These are phyloP conservation scores for Scorias spongiosa DNA, from an alignment of 2,329 filamentous ascomycete species.

Conservation along the genomic window DNA sequence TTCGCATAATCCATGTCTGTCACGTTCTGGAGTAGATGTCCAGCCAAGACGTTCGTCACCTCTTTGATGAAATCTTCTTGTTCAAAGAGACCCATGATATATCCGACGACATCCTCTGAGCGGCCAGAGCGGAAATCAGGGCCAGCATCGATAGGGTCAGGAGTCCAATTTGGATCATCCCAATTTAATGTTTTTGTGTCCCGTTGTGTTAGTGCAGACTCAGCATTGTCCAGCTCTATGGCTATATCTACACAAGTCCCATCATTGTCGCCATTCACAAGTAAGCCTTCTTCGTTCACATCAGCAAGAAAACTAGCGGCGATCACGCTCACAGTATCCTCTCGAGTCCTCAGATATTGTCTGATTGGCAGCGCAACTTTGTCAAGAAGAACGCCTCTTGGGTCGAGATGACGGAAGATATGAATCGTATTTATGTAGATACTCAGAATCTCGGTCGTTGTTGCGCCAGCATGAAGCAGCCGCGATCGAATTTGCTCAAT, in stretches of 20 bases:
- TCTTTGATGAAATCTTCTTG: conserved; percentile 92
- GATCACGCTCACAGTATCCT: conserved; percentile 65
- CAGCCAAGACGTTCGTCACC: conserved; percentile 76
- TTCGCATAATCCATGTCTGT: conserved; percentile 50
- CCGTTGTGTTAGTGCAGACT: conserved; percentile 32
- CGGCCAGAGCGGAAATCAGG: conserved; percentile 79
- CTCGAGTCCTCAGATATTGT: conserved; percentile 59
- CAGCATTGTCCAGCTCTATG: conserved; percentile 45
- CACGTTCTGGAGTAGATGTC: conserved; percentile 45
- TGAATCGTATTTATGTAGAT: conserved; percentile 69
- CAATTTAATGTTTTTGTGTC: conserved; percentile 58
- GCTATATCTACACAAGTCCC: conserved; percentile 48
- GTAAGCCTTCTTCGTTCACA: conserved; percentile 29
- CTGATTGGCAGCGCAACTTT: conserved; percentile 59
- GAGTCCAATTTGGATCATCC: conserved; percentile 86
- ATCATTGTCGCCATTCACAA: conserved; percentile 30
- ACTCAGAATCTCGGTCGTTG: conserved; percentile 59
- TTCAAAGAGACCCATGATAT: conserved; percentile 74
- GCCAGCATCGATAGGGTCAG: conserved; percentile 83
- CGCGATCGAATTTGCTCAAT: conserved; percentile 48
- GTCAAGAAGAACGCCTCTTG: conserved; percentile 62
- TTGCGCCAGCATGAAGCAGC: conserved; percentile 59
- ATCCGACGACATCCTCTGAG: conserved; percentile 81
- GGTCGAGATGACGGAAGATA: conserved; percentile 59
- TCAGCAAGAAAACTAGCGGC: conserved; percentile 58